Base-by-base conservation (phyloP, 2,329 filamentous ascomycete species). In the Tothia fuscella region DNA sequence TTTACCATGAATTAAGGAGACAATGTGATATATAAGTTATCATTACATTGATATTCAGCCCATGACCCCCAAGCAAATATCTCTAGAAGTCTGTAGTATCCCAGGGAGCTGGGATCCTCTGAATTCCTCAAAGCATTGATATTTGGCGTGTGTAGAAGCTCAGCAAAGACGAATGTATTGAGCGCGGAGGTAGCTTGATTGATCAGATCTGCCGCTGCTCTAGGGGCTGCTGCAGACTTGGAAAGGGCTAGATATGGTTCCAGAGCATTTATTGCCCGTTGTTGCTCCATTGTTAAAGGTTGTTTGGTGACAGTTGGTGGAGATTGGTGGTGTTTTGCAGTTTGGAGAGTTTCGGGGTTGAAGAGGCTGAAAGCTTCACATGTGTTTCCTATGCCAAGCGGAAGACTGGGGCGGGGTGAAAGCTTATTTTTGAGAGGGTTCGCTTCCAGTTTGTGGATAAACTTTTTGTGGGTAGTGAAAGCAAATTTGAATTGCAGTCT, bases 11-110 rank as follows among this genome's bases (percentile, higher is more conserved):
- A 34, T 17, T 29, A n/a, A 26, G 35, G 3, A 13, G 19, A n/a
- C 12, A 24, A 26, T 25, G 5, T 32, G 22, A 17, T 29, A 20
- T 26, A n/a, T 16, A 9, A 38, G 19, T 32, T 10, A 29, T 17
- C 38, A 56, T 43, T 55, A 78, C 76, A 57, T 58, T 73, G 69
- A 67, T 94, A 95, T 51, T 80, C 75, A 46, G 74, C 66, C 68
- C 86, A 95, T 46, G 86, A 94, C 46, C 89, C 91, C 70, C 91
- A 86, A 45, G 87, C 84, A 63, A 98, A 98, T 53, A 93, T 80
- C 61, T 88, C 74, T 33, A 98, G 79, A 12, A 93, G 72, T 2
- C 68, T 74, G 38, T 91, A 70, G 61, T 85, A 66, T 30, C 60
- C 52, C 5, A 70, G 64, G 53, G 80, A 75, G 37, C 93, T 81